Conservation (phyloP, 495 filamentous ascomycete genomes). For the Echria macrotheca region DNA sequence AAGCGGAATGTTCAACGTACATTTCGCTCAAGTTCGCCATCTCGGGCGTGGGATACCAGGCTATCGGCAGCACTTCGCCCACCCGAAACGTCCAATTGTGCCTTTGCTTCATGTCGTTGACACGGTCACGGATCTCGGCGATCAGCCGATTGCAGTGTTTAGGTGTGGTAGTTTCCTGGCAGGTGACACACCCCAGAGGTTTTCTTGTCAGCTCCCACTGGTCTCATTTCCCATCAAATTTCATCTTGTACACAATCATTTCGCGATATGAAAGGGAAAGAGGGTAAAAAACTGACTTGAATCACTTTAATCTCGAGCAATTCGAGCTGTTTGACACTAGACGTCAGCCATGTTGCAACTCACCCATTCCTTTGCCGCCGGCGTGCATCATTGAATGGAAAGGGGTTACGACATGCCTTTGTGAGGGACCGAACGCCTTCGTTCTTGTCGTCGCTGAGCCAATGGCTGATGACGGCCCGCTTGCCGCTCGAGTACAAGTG, state of each 20-base stretch:
- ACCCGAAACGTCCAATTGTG: background rate
- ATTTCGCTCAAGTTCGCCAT: background rate
- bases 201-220: too few species aligned
- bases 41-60: background rate
- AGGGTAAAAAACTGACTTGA: too few species aligned
- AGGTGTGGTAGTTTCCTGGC: too few species aligned
- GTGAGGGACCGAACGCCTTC: background rate
- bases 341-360: too few species aligned
- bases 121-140: background rate
- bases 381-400: background rate
- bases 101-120: background rate
- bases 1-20: background rate
- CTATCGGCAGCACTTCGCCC: background rate
- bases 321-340: too few species aligned
- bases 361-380: background rate
- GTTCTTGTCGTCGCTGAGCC: too few species aligned
- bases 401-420: background rate
- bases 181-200: too few species aligned
- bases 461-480: background rate
- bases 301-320: too few species aligned
- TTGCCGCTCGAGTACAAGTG: background rate
- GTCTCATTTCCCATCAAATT: too few species aligned
- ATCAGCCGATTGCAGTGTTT: too few species aligned
- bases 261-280: too few species aligned
- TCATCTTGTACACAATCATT: too few species aligned